Evolutionary conservation across 2,329 filamentous ascomycete species (phyloP), one percentile per base, ranked within the genome.

Genomic region (Sclerotinia spermophila): DNA sequence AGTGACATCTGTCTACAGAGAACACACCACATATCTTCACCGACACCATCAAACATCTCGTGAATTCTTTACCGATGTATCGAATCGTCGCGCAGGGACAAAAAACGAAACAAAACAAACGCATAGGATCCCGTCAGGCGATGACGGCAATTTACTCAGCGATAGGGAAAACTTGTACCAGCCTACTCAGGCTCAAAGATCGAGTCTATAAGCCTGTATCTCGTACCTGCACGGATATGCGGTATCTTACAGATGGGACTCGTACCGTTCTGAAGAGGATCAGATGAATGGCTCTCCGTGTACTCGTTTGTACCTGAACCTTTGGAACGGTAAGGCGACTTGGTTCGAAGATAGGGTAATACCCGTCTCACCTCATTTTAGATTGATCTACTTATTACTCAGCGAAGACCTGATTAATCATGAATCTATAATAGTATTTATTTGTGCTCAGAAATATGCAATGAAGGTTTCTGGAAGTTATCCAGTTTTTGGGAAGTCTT

Each of bases 291-390:
- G 11, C 38, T 30, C 21, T 24, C 10, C 19, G 45, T 67, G 64
- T 42, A 27, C 61, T 33, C 42, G 62, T 66, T 65, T 33, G 64
- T 58, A 44, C 64, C 64, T 67, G 65, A 67, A n/a, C 27, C 51
- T 67, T 33, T 7, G 5, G 38, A 13, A 38, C 38, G 65, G 65
- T 35, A 67, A 58, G 53, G 21, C 17, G 48, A 51, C 38, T n/a
- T 38, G 19, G 30, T 51, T 51, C 44, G n/a, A 15, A 24, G 35
- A 56, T 56, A 44, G 4, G 48, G 65, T 67, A 42, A 55, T 67
- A 35, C 64, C 64, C 48, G 65, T 58, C 65, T 67, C n/a, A 67
- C 51, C 33, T 58, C n/a, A 44, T 40, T 30, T n/a, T 53, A 0
- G 62, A 40, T 19, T 8, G 61, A 53, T 38, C 33, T 24, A 6